Conservation (phyloP, 2,329 filamentous ascomycete genomes). For the Fusarium sacchari region DNA sequence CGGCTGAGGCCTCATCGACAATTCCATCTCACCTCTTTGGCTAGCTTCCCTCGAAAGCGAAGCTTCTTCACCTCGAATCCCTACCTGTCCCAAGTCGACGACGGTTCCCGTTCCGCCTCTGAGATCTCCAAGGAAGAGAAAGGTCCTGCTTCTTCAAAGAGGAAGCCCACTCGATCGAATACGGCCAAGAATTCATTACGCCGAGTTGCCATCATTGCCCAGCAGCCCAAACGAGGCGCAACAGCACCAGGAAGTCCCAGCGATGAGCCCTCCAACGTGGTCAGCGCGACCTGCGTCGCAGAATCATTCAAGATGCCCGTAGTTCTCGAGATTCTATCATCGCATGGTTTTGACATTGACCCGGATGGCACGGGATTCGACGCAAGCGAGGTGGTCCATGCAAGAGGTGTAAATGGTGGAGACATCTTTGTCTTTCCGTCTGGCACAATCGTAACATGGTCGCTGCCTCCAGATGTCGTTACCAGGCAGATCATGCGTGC, state of each 20-base stretch:
- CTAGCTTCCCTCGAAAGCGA: conserved; percentile 63
- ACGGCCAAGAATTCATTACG: conserved; percentile 78
- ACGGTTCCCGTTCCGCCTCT: conserved; percentile 40
- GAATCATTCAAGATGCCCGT: conserved; percentile 72
- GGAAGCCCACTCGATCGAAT: conserved; percentile 57
- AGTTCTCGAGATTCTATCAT: conserved; percentile 66
- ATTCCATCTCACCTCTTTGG: conserved; percentile 59
- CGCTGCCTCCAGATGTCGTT: conserved; percentile 79
- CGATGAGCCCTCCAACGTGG: conserved; percentile 55
- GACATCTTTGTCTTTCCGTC: conserved; percentile 97
- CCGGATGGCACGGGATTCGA: conserved; percentile 71
- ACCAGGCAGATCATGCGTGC: conserved; percentile 79
- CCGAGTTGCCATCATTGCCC: conserved; percentile 86
- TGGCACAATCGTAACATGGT: conserved; percentile 93
- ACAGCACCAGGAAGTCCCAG: conserved; percentile 40
- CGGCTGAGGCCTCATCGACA: conserved; percentile 46
- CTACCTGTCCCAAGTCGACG: conserved; percentile 57
- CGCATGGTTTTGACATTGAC: conserved; percentile 70
- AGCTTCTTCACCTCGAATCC: conserved; percentile 75
- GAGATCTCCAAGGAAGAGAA: conserved; percentile 35
- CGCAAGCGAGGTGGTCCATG: conserved; percentile 70
- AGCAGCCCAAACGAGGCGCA: conserved; percentile 60
- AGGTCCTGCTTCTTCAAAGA: conserved; percentile 49
- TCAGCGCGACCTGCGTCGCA: conserved; percentile 70
- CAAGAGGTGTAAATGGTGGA: conserved; percentile 70